Evolutionary conservation across 495 filamentous ascomycete genomes (phyloP).

Genomic region (Aspergillus taichungensis): DNA sequence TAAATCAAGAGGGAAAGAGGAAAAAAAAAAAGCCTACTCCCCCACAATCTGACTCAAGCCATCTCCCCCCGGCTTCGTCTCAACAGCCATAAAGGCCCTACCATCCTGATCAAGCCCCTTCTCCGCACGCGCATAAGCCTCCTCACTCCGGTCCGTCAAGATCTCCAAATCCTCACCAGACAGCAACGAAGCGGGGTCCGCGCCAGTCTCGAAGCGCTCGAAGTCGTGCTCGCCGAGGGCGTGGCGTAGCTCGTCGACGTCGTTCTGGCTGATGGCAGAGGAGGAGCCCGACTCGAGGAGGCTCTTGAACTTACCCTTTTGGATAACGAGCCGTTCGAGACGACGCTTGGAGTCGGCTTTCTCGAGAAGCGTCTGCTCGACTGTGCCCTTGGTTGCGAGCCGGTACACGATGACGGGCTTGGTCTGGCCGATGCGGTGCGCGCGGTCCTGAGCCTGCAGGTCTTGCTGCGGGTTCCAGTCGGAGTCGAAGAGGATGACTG

Average conservation of each 20-base stretch:
- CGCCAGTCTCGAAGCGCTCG: conserved; percentile 50
- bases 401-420: conserved; percentile 91
- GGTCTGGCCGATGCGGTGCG: conserved; percentile 90
- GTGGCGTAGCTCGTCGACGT: conserved; percentile 37
- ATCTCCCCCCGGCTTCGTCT: conserved; percentile 30
- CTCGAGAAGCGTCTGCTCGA: conserved; percentile 81
- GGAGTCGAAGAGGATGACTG: conserved; percentile 65
- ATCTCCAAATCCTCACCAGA: conserved; percentile 69
- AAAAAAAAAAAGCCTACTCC: conserved; percentile 6
- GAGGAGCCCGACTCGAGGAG: conserved; percentile 32
- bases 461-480: conserved; percentile 99
- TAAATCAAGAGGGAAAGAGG: neutral
- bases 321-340: conserved; percentile 89
- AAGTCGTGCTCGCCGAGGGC: conserved; percentile 43
- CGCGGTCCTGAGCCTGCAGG: conserved; percentile 90
- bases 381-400: conserved; percentile 83
- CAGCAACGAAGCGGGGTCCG: conserved; percentile 49
- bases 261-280: conserved; percentile 16
- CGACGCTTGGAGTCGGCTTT: conserved; percentile 91
- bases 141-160: conserved; percentile 75
- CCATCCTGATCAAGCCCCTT: conserved; percentile 49
- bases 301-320: conserved; percentile 69
- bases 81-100: conserved; percentile 31
- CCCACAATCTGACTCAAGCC: conserved; percentile 22
- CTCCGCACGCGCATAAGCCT: conserved; percentile 75